Evolutionary conservation across 345 rosid species (phyloP).

Genomic region (Gossypium rotundifolium): DNA sequence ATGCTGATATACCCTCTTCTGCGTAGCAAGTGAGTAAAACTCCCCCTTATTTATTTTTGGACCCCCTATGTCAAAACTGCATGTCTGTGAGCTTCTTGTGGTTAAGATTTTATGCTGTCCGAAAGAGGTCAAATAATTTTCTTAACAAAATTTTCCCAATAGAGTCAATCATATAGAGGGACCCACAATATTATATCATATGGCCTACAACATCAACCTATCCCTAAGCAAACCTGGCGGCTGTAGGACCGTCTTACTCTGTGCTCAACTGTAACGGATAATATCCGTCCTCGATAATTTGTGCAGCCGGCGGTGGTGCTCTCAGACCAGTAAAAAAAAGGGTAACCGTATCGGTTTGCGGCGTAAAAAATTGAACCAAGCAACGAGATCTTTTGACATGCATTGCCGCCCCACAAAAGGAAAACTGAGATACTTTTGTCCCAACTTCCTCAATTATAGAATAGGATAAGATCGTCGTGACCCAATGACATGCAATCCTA

Average conservation of each 20-base stretch:
- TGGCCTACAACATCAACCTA: not conserved
- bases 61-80: conserved; percentile 5
- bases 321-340: not conserved
- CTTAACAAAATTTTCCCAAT: not conserved
- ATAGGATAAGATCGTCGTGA: conserved; percentile 4
- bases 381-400: not conserved
- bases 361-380: conserved; percentile 3
- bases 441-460: conserved; percentile 1
- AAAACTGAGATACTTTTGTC: conserved; percentile 5
- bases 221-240: not conserved
- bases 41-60: not conserved
- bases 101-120: conserved; percentile 15
- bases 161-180: conserved; percentile 4
- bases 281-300: not conserved
- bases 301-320: not conserved
- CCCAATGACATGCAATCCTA: not conserved
- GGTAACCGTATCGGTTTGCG: not conserved
- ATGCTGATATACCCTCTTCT: conserved; percentile 79
- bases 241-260: not conserved
- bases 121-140: conserved; percentile 14
- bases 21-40: conserved; percentile 65
- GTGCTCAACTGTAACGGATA: not conserved
- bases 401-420: not conserved
- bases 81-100: conserved; percentile 19
- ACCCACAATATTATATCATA: not conserved